Conservation (phyloP, 2,329 filamentous ascomycete genomes). For the Trichophyton simii region DNA sequence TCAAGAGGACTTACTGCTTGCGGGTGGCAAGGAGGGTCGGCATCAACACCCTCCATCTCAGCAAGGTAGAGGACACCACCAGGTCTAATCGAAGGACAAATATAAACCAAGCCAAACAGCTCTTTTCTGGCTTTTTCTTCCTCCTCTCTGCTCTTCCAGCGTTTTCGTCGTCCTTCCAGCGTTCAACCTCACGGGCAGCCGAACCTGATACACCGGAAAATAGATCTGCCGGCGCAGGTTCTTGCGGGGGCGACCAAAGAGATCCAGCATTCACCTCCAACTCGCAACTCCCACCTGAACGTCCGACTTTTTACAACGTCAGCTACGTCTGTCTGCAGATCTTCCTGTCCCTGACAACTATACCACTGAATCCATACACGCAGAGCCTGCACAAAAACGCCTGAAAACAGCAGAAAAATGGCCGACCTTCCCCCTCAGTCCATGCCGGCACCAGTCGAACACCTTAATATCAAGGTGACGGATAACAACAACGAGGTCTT, state of each 20-base stretch:
- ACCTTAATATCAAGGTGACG: slow-evolving; percentile 98
- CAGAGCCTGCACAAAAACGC: not conserved
- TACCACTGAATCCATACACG: not conserved
- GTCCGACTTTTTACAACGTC: slow-evolving; percentile 2
- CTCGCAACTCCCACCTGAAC: not conserved
- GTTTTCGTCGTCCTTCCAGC: not conserved
- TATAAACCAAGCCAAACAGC: too few relatives aligned
- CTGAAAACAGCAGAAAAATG: not conserved
- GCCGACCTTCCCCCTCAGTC: not conserved
- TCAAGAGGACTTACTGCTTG: slow-evolving; percentile 54
- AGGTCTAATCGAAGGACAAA: too few relatives aligned
- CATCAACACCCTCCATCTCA: slow-evolving; percentile 22
- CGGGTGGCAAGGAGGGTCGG: slow-evolving; percentile 71
- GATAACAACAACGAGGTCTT: slow-evolving; percentile 99
- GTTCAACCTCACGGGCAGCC: too few relatives aligned
- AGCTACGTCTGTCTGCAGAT: not conserved
- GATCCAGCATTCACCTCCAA: not conserved
- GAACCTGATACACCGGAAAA: not conserved
- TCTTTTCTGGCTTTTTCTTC: not conserved
- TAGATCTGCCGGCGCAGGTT: not conserved
- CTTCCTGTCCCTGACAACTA: not conserved
- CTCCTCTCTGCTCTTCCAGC: not conserved
- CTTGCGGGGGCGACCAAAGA: not conserved
- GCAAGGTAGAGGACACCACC: not conserved
- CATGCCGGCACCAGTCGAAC: slow-evolving; percentile 47